phyloP scores from a whole-genome alignment of 805 yeast species.

The Naumovozyma baii region DNA sequence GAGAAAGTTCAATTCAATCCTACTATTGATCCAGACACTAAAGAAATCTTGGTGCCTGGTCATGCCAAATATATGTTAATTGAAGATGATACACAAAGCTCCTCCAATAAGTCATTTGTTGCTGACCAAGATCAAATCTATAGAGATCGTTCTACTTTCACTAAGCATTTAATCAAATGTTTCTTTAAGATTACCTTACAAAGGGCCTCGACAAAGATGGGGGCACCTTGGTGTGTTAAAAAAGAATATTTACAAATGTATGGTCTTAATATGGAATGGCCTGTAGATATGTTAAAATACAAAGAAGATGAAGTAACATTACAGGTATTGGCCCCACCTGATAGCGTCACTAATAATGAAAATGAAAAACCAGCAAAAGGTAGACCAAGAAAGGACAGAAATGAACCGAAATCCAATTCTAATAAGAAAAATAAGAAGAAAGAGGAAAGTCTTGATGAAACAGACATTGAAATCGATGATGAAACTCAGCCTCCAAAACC shows the following conservation, averaged over 20 bases:
- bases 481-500: conserved; percentile 12
- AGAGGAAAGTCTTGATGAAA: conserved; percentile 16
- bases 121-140: conserved; percentile 66
- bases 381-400: too few species aligned
- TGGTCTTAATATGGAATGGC: conserved; percentile 29
- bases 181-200: conserved; percentile 62
- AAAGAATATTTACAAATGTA: conserved; percentile 42
- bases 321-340: neutral
- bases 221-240: conserved; percentile 94
- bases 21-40: conserved; percentile 27
- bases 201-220: conserved; percentile 68
- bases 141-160: conserved; percentile 78
- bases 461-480: conserved; percentile 21
- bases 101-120: conserved; percentile 46
- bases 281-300: conserved; percentile 22
- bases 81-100: conserved; percentile 27
- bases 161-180: conserved; percentile 85
- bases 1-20: conserved; percentile 77
- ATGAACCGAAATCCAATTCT: conserved; percentile 4
- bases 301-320: conserved; percentile 22
- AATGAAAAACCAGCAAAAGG: conserved; percentile 11
- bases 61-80: conserved; percentile 64
- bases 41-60: conserved; percentile 38
- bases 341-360: neutral
- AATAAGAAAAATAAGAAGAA: conserved; percentile 10